These are phyloP conservation scores for Canavalia gladiata DNA, from an alignment of 306 rosid genomes.

Conservation along the genomic window DNA sequence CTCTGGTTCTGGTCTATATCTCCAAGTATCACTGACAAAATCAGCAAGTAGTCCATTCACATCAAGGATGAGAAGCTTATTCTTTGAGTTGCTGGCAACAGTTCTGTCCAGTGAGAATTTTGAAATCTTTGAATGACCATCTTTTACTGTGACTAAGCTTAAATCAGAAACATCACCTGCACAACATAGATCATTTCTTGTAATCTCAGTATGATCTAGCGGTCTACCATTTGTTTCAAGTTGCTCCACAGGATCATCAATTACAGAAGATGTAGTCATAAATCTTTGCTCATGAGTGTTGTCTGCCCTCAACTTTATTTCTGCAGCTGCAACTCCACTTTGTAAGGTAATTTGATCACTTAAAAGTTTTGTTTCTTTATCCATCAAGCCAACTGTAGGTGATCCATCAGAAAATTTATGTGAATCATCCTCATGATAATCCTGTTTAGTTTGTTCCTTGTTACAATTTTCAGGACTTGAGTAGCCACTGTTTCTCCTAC, in stretches of 20 bases:
- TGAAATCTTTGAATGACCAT: conserved; percentile 43
- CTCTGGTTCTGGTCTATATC: conserved; percentile 49
- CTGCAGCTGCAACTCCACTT: conserved; percentile 39
- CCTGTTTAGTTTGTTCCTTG: conserved; percentile 37
- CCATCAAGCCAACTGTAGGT: conserved; percentile 28
- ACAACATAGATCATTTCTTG: conserved; percentile 34
- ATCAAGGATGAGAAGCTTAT: conserved; percentile 94
- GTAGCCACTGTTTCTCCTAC: neutral
- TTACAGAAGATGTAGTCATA: conserved; percentile 32
- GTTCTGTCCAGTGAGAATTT: conserved; percentile 48
- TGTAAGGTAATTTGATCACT: conserved; percentile 46
- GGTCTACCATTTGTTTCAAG: conserved; percentile 44
- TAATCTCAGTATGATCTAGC: conserved; percentile 35
- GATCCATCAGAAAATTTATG: conserved; percentile 8
- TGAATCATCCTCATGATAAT: conserved; percentile 37
- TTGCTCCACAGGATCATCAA: conserved; percentile 35
- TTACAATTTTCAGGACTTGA: conserved; percentile 31
- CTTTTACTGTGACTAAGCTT: conserved; percentile 45
- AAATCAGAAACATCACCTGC: conserved; percentile 51
- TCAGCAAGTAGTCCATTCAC: conserved; percentile 94
- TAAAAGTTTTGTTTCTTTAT: conserved; percentile 35
- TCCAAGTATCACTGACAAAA: conserved; percentile 51
- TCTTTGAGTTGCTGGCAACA: conserved; percentile 52
- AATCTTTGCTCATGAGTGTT: conserved; percentile 23
- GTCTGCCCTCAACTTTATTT: conserved; percentile 38